A percentile compares a stretch with the other conserved stretches of the same genome.
Conservation (phyloP, 441 rosid genomes). For the Pelargonium cotyledonis region DNA sequence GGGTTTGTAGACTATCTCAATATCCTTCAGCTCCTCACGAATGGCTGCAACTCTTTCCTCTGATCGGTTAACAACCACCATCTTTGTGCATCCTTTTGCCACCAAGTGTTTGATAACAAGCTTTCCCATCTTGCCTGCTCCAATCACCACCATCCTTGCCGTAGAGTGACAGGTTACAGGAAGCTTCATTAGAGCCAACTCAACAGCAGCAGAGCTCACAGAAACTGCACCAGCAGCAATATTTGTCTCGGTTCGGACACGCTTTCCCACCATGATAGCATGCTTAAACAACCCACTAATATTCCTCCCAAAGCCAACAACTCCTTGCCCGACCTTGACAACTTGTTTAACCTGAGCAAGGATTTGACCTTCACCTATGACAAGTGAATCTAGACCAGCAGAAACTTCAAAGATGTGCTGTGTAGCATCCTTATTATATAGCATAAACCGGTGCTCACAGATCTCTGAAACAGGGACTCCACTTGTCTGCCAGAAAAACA, state of each 20-base stretch:
- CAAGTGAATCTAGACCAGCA: constrained; percentile 92
- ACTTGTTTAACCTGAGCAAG: constrained; percentile 98
- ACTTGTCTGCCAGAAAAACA: constrained; percentile 53
- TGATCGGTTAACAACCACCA: constrained; percentile 76
- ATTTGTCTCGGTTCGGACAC: constrained; percentile 85
- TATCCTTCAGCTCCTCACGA: constrained; percentile 54
- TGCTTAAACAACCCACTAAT: constrained; percentile 85
- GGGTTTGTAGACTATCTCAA: constrained; percentile 63
- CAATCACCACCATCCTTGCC: constrained; percentile 74
- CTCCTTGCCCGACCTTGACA: constrained; percentile 82
- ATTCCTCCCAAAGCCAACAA: constrained; percentile 83
- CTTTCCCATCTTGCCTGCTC: constrained; percentile 98
- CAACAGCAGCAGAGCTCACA: constrained; percentile 92
- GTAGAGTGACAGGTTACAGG: constrained; percentile 49
- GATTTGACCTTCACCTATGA: constrained; percentile 92
- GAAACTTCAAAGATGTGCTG: constrained; percentile 89
- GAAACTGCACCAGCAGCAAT: constrained; percentile 93
- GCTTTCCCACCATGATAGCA: constrained; percentile 85
- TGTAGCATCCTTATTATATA: constrained; percentile 77
- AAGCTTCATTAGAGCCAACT: constrained; percentile 79
- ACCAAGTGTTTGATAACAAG: constrained; percentile 90
- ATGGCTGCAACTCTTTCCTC: constrained; percentile 74
- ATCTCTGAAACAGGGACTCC: constrained; percentile 81
- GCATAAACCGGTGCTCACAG: constrained; percentile 66
- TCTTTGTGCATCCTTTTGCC: constrained; percentile 78